Evolutionary conservation across 2,329 filamentous ascomycete genomes (phyloP), one percentile per base, ranked within the genome.

Genomic region (Annulohypoxylon truncatum): DNA sequence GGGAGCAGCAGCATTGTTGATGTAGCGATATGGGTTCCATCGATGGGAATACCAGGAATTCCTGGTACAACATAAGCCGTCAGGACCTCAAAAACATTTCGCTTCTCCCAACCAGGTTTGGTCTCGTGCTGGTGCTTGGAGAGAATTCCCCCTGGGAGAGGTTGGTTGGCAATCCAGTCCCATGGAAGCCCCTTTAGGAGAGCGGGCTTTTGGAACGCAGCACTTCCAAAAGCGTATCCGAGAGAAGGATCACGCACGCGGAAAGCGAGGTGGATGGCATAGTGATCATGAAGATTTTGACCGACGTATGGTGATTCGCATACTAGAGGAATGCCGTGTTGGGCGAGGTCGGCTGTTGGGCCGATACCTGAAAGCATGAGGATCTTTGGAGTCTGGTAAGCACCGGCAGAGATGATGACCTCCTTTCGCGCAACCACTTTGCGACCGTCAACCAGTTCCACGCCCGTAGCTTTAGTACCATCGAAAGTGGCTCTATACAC

Each of bases 401-500:
- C 63, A 5, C 78, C 78, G 0, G 76, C 71, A 8, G 72, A 75
- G 18, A 78, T 10, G 31, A 80, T 75, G 4, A 79, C 70, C 64
- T 80, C 76, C 48, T 71, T 74, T n/a, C 70, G 73, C 1, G n/a
- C 75, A 70, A 54, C 71, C 31, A 55, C 60, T 20, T 66, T 75
- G 70, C 55, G 77, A 62, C 20, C 76, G 64, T 53, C 73, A n/a
- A 2, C 72, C 2, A 78, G 75, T 53, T 81, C 77, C 2, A 86
- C 80, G 1, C 84, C 85, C 0, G 79, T 74, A 1, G 80, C 81
- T 58, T 74, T 81, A 69, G 24, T 54, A 13, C 29, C 51, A 7
- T 58, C 50, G 20, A 70, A 71, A 22, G 33, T 67, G 35, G 72
- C 51, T 47, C 58, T 61, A 20, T 64, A 42, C 3, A 47, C 7